Conservation (phyloP, 2,329 filamentous ascomycete genomes). For the Lasiodiplodia gonubiensis region DNA sequence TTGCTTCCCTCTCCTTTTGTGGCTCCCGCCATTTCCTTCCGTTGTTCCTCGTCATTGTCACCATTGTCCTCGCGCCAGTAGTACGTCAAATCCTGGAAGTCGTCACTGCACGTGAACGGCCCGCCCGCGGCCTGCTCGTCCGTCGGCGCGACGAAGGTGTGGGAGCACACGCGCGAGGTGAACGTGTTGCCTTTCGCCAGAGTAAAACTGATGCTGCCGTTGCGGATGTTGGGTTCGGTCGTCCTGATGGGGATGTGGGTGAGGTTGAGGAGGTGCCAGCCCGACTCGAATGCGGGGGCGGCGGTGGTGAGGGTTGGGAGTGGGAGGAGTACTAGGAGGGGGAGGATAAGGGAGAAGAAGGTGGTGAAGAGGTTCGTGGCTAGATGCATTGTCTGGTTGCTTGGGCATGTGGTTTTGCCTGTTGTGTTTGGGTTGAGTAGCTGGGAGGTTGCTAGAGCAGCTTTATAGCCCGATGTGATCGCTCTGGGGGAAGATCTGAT, state of each 20-base stretch:
- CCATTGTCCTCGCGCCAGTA: constrained; percentile 2
- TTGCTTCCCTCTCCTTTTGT: not conserved
- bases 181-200: not conserved
- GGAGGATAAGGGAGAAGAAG: not conserved
- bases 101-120: constrained; percentile 9
- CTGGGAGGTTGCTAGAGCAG: not conserved
- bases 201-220: constrained; percentile 8
- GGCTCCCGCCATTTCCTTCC: no score
- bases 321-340: not conserved
- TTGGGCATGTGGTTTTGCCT: not conserved
- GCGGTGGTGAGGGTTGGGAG: not conserved
- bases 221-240: not conserved
- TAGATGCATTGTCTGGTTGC: not conserved
- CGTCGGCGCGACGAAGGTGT: not conserved
- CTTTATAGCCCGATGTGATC: no score
- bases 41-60: no score
- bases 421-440: no score
- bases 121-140: not conserved
- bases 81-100: not conserved
- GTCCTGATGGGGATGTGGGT: constrained; percentile 6
- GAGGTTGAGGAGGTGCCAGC: constrained; percentile 15
- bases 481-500: not conserved
- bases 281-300: not conserved
- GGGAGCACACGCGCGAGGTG: not conserved
- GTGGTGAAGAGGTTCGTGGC: not conserved